These are phyloP conservation scores for Santalum album DNA, from an alignment of 164 flowering plant species.

Conservation along the genomic window DNA sequence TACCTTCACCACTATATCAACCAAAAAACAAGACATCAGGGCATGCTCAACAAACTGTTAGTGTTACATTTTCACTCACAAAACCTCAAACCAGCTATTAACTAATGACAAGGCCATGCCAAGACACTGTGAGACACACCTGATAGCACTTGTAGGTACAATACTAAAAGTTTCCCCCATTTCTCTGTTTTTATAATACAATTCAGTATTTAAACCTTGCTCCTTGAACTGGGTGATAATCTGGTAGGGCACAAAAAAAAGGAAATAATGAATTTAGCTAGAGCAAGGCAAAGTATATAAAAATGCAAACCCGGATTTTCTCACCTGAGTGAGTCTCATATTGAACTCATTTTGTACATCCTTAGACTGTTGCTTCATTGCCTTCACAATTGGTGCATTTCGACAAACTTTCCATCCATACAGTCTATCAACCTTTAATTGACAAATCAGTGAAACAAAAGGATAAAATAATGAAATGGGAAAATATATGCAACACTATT, in stretches of 20 bases:
- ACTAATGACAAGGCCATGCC: background rate
- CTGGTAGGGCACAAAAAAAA: slow-evolving; percentile 25
- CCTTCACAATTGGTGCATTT: slow-evolving; percentile 72
- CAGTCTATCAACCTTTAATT: slow-evolving; percentile 74
- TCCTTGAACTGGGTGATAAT: slow-evolving; percentile 73
- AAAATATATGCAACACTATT: background rate
- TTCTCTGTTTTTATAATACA: slow-evolving; percentile 87
- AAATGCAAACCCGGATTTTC: background rate
- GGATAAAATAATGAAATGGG: slow-evolving; percentile 1
- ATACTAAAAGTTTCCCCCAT: slow-evolving; percentile 87
- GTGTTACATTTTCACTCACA: background rate
- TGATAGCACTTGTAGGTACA: slow-evolving; percentile 95
- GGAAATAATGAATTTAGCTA: background rate
- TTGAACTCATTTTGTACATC: slow-evolving; percentile 83
- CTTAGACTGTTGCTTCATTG: slow-evolving; percentile 75
- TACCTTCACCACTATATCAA: slow-evolving; percentile 81
- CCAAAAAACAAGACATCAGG: slow-evolving; percentile 3
- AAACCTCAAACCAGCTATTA: background rate
- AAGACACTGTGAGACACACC: slow-evolving; percentile 23
- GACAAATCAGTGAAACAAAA: slow-evolving; percentile 5
- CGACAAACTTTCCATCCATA: slow-evolving; percentile 85
- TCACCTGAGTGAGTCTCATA: slow-evolving; percentile 62
- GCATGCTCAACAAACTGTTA: background rate
- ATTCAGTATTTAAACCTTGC: slow-evolving; percentile 86
- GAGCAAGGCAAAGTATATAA: background rate